Percentiles rank a stretch among this genome's conserved stretches.
These are phyloP conservation scores for Dalbergia cochinchinensis DNA, from an alignment of 306 rosid genomes.

Conservation along the genomic window DNA sequence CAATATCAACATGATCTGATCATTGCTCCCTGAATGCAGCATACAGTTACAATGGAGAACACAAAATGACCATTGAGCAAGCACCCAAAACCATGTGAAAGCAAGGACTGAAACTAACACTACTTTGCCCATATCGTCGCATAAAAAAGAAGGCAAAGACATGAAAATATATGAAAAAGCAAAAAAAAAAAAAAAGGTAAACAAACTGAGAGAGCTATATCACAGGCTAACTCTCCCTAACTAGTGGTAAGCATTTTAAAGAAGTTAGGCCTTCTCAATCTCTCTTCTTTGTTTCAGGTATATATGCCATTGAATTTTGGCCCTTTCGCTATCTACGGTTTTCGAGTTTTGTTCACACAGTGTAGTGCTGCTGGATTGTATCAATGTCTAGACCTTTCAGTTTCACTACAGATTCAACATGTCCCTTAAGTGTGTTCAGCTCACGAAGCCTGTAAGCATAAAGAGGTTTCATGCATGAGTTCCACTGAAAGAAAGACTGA, in stretches of 20 bases:
- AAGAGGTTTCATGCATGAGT: neutral
- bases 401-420: constrained; percentile 97
- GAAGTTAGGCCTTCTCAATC: constrained; percentile 49
- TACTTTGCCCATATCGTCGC: constrained; percentile 46
- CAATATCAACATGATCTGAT: constrained; percentile 34
- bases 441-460: constrained; percentile 81
- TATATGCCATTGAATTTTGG: constrained; percentile 25
- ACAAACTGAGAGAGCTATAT: constrained; percentile 47
- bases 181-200: constrained; percentile 21
- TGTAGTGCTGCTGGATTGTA: constrained; percentile 95
- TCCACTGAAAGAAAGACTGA: neutral
- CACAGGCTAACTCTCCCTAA: constrained; percentile 50
- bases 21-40: constrained; percentile 31
- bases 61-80: constrained; percentile 38
- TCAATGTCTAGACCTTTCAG: constrained; percentile 96
- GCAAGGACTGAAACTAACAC: constrained; percentile 42
- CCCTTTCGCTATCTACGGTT: constrained; percentile 44
- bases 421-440: constrained; percentile 95
- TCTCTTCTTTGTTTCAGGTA: constrained; percentile 40
- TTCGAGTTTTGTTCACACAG: constrained; percentile 65
- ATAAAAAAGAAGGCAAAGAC: constrained; percentile 54
- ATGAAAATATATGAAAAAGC: constrained; percentile 49
- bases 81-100: constrained; percentile 31
- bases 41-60: constrained; percentile 29
- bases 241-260: constrained; percentile 35